A percentile compares a stretch with the other conserved stretches of the same genome.
Evolutionary conservation across 2,329 filamentous ascomycete species (phyloP).

Genomic region (Helicocarpus griseus): DNA sequence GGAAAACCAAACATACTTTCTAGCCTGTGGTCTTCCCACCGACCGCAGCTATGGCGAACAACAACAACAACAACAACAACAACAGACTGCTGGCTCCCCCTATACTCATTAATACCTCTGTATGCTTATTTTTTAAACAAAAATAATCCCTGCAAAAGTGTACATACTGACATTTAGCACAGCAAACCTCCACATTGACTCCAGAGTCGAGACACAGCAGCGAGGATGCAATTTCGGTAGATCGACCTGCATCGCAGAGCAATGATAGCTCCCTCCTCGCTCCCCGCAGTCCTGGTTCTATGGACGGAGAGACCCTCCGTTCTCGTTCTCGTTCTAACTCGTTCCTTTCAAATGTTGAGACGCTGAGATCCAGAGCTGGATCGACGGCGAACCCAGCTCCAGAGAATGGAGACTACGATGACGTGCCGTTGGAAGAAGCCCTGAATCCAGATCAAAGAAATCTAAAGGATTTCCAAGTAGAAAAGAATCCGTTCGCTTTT

Average conservation of each 20-base stretch:
- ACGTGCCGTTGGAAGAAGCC: slow-evolving; percentile 43
- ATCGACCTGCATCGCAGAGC: slow-evolving; percentile 7
- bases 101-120: slow-evolving; percentile 12
- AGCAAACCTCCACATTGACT: slow-evolving; percentile 6
- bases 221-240: slow-evolving; percentile 6
- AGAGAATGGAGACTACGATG: slow-evolving; percentile 24
- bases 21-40: not conserved
- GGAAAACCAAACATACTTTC: not conserved
- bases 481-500: slow-evolving; percentile 78
- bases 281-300: slow-evolving; percentile 11
- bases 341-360: slow-evolving; percentile 27
- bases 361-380: slow-evolving; percentile 24
- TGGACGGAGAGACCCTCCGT: slow-evolving; percentile 37
- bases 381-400: slow-evolving; percentile 20
- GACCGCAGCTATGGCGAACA: slow-evolving; percentile 10
- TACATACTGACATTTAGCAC: not conserved
- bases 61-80: too few relatives aligned
- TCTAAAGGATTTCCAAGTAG: slow-evolving; percentile 64
- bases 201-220: slow-evolving; percentile 4
- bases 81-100: slow-evolving; percentile 12
- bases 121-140: slow-evolving; percentile 3
- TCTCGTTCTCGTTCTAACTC: slow-evolving; percentile 34
- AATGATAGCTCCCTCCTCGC: slow-evolving; percentile 13
- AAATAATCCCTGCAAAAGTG: not conserved
- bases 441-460: slow-evolving; percentile 66